These are phyloP conservation scores for Globisporangium solare DNA, from an alignment of 352 stramenopile species.

Conservation along the genomic window DNA sequence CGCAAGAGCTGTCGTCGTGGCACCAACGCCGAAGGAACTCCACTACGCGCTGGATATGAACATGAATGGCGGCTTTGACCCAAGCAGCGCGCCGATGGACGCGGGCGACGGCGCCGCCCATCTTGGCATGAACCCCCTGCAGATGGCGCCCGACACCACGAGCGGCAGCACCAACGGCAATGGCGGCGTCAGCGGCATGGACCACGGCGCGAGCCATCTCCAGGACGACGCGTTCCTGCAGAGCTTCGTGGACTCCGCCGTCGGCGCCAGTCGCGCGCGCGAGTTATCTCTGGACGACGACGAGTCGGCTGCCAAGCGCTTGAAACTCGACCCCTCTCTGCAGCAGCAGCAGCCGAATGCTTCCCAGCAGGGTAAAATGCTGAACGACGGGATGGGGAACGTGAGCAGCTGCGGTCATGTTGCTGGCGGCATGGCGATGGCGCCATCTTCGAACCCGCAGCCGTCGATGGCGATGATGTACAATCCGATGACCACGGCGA, in stretches of 20 bases:
- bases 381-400: constrained; percentile 10
- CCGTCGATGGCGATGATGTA: background rate
- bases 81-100: constrained; percentile 7
- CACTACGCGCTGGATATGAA: background rate
- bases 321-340: background rate
- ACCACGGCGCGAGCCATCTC: background rate
- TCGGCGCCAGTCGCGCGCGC: background rate
- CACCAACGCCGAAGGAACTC: constrained; percentile 9
- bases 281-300: constrained; percentile 1
- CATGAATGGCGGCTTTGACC: constrained; percentile 20
- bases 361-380: no score
- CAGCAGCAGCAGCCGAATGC: background rate
- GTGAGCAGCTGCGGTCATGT: background rate
- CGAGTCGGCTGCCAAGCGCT: constrained; percentile 6
- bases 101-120: background rate
- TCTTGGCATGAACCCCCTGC: background rate
- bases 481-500: background rate
- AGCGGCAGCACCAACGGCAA: background rate
- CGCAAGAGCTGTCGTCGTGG: background rate
- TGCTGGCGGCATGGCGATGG: no score
- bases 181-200: background rate
- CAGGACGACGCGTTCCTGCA: background rate
- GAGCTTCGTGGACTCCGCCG: no score
- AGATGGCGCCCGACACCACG: background rate
- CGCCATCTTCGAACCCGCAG: no score